Percentiles rank a stretch among this genome's conserved stretches.
Conservation (phyloP, 768 basidiomycete genomes). For the Amanita rimosa region DNA sequence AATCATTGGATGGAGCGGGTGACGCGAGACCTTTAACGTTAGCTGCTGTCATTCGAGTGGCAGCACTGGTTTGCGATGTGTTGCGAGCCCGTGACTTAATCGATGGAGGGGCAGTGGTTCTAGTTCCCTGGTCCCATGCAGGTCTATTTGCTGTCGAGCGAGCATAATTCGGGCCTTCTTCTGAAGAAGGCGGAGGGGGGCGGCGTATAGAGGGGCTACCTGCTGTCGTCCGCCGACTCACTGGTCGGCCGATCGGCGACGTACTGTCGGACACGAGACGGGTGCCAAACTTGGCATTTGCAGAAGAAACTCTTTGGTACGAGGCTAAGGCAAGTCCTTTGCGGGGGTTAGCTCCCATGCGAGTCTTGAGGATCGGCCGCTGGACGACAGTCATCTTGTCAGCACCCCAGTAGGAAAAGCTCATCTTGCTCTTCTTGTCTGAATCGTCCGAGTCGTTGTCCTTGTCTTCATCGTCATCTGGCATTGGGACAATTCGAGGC, state of each 20-base stretch:
- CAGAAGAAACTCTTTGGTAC: conserved; percentile 73
- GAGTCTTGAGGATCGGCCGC: conserved; percentile 54
- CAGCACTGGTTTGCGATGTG: conserved; percentile 61
- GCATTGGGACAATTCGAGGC: conserved; percentile 58
- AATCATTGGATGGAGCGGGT: conserved; percentile 72
- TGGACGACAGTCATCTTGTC: conserved; percentile 77
- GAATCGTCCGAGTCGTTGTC: conserved; percentile 69
- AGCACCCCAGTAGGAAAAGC: conserved; percentile 89
- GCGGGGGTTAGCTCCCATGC: conserved; percentile 26
- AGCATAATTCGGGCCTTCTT: conserved; percentile 52
- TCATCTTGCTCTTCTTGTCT: conserved; percentile 87
- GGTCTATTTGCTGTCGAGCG: conserved; percentile 69
- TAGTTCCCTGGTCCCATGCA: conserved; percentile 41
- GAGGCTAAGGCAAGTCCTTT: conserved; percentile 35
- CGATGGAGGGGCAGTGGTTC: conserved; percentile 25
- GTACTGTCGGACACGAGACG: conserved; percentile 63
- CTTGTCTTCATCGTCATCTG: conserved; percentile 48
- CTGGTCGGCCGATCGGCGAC: conserved; percentile 35
- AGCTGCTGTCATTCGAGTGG: conserved; percentile 28
- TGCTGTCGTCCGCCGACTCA: conserved; percentile 48
- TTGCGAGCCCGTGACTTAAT: conserved; percentile 53
- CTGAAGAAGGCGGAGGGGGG: conserved; percentile 29
- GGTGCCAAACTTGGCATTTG: conserved; percentile 88
- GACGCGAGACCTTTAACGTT: conserved; percentile 37
- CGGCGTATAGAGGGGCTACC: conserved; percentile 34